phyloP scores from a whole-genome alignment of 2,329 filamentous ascomycete species.

The Geosmithia putterillii region DNA sequence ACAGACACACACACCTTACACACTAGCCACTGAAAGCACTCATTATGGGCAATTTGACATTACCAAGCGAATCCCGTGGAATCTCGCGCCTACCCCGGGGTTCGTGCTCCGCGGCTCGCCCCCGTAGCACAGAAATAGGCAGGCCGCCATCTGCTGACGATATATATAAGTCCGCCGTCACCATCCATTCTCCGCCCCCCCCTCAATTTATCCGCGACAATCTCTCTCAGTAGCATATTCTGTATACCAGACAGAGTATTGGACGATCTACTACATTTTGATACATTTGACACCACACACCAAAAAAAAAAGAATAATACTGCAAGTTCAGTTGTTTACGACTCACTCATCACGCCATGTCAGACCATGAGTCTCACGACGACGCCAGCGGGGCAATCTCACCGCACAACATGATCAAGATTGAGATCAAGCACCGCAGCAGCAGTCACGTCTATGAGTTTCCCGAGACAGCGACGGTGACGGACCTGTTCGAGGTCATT shows the following conservation, averaged over 20 bases:
- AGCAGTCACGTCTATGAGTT: conserved; percentile 30
- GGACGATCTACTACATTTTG: not conserved
- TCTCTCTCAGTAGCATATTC: not conserved
- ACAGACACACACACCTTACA: no score
- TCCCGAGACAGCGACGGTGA: conserved; percentile 30
- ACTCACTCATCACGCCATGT: not conserved
- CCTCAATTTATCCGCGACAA: not conserved
- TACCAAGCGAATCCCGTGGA: not conserved
- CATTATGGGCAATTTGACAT: not conserved
- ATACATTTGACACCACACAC: not conserved
- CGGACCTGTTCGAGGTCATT: conserved; percentile 49
- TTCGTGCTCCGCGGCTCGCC: not conserved
- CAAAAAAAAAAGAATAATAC: not conserved
- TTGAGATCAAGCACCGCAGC: conserved; percentile 34
- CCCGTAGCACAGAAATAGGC: no score
- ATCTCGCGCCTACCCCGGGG: not conserved
- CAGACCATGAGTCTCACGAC: not conserved
- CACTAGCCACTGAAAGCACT: not conserved
- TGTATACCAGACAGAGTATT: not conserved
- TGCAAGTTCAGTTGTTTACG: not conserved
- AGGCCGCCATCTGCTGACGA: not conserved
- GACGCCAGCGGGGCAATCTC: conserved; percentile 4
- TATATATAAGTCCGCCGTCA: not conserved
- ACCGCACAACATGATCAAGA: conserved; percentile 18
- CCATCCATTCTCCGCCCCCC: not conserved